Evolutionary conservation across 371 early-diverging fungal genomes (phyloP), one percentile per base, ranked within the genome.

Genomic region (Sporodiniella umbellata): DNA sequence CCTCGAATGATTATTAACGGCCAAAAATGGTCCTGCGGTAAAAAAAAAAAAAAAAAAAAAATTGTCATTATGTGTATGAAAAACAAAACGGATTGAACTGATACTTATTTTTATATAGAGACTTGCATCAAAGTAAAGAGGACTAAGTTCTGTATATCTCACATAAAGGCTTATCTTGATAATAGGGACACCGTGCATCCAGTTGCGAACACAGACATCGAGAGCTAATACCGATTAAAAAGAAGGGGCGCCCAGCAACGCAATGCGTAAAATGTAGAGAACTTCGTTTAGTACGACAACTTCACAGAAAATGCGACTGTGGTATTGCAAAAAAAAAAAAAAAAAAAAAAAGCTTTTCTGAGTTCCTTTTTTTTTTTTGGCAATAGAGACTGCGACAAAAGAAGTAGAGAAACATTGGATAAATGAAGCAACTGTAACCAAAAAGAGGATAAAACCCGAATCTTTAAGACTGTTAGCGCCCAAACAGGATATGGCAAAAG

Each of bases 241-340:
- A 79, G 62, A 89, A 88, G 64, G 92, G 92, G 38, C 78, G 92
- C 15, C 92, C 92, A 14, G 72, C 83, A 15, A 86, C 88, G n/a
- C 92, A 91, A 58, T 91, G 92, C 56, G 59, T 65, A 28, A 79
- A 78, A 45, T 91, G 92, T 60, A 75, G 83, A 56, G 84, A 87
- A 51, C 71, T 87, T 38, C 75, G 92, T 38, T 72, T 79, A 44
- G 77, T 83, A 4, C 72, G 85, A 40, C 88, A 88, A 54, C 77
- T 87, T 22, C 88, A 87, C 55, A 83, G 84, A 25, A 84, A 84
- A 52, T 91, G 92, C 47, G 75, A 80, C 45, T 91, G 90, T 53
- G 61, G 69, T 24, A 39, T 26, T 33, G 56, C 35, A 33, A 53
- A 39, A n/a, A 48, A 58, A 21, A 45, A 53, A 48, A 44, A 18